Conservation (phyloP, 1,284 basidiomycete genomes). For the Apiotrichum sp. region DNA sequence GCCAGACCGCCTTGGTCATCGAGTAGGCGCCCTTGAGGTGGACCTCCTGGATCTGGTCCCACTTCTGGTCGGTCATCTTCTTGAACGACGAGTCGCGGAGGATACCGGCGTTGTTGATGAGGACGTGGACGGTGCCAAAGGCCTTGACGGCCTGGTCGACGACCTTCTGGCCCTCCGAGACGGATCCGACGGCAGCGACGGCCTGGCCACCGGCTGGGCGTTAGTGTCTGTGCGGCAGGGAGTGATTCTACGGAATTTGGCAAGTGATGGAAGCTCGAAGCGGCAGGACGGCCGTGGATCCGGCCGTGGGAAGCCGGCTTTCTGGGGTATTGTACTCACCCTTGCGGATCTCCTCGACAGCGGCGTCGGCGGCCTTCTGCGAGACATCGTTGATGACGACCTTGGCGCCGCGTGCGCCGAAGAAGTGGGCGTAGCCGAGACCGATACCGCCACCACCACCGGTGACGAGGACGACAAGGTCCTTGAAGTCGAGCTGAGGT, state of each 20-base stretch:
- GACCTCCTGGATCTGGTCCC: constrained; percentile 78
- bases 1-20: constrained; percentile 97
- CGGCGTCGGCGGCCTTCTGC: constrained; percentile 78
- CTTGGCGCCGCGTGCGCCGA: constrained; percentile 84
- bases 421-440: constrained; percentile 77
- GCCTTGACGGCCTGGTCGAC: constrained; percentile 77
- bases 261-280: no score
- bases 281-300: no score
- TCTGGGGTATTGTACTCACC: constrained; percentile 52
- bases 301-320: no score
- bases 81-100: constrained; percentile 68
- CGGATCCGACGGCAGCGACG: constrained; percentile 79
- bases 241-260: no score
- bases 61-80: constrained; percentile 83
- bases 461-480: constrained; percentile 87
- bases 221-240: not conserved
- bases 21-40: constrained; percentile 92
- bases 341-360: constrained; percentile 81
- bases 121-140: constrained; percentile 74
- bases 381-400: constrained; percentile 96
- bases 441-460: constrained; percentile 95
- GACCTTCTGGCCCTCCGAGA: constrained; percentile 78
- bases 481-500: constrained; percentile 59
- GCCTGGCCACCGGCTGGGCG: constrained; percentile 74
- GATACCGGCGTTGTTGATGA: constrained; percentile 98